These are phyloP conservation scores for Neurospora hispaniola DNA, from an alignment of 495 filamentous ascomycete genomes.

Conservation along the genomic window DNA sequence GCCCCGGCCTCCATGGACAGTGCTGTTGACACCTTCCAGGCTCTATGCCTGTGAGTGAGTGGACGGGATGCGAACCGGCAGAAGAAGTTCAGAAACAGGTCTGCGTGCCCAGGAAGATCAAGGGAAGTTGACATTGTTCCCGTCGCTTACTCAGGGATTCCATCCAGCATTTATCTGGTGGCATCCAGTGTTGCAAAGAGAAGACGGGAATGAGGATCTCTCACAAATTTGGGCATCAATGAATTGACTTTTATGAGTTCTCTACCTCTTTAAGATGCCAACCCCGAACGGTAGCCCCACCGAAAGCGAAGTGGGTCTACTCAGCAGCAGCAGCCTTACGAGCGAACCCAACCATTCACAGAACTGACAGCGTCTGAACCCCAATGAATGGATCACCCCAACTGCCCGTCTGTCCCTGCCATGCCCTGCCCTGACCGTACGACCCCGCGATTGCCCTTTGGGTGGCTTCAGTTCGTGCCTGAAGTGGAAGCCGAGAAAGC, in stretches of 20 bases:
- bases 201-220: background rate
- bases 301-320: background rate
- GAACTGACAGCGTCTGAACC: background rate
- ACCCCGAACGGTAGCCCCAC: background rate
- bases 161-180: background rate
- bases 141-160: background rate
- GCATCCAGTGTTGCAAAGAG: background rate
- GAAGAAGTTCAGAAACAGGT: background rate
- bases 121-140: background rate
- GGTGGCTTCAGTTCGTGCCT: background rate
- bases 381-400: background rate
- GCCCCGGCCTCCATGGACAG: background rate
- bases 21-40: background rate
- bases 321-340: background rate
- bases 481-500: background rate
- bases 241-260: background rate
- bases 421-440: conserved; percentile 3
- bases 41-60: background rate
- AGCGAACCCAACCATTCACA: background rate
- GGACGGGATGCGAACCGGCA: background rate
- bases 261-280: background rate
- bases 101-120: background rate
- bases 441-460: background rate
- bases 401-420: background rate
- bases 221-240: background rate